Evolutionary conservation across 2,329 filamentous ascomycete genomes (phyloP), one percentile per base, ranked within the genome.

Genomic region (Emericellopsis cladophorae): DNA sequence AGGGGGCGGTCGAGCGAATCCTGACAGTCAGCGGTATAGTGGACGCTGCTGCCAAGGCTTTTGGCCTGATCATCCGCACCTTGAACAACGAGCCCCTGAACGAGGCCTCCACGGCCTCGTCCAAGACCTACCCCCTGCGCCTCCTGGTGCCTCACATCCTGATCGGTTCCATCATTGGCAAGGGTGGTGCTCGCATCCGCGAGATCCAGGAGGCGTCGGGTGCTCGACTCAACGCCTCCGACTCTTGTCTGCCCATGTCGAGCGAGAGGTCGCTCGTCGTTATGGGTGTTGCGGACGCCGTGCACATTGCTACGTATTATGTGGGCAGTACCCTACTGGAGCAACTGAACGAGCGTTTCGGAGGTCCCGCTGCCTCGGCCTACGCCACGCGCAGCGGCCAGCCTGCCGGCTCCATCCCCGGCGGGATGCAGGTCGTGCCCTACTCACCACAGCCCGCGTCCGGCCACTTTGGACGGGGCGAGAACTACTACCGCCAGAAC

Each of bases 151-250:
- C 92, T 15, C 92, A 96, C 58, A 92, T 98, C 53, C 76, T 98
- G 43, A 98, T 98, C 54, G 92, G 92, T 40, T 95, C 90, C 45
- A 96, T 98, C 64, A 98, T 98, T 61, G 92, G 92, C 54, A 98
- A 98, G 69, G 87, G 84, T 48, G 92, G 92, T 49, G 84, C 89
- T 44, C 82, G 92, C 48, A 98, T 98, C 59, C 87, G 92, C 49
- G 92, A 98, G 66, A 98, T 98, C 46, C 92, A 98, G 62, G 92
- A 98, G 59, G 89, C 89, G 16, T 98, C 92, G 14, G 93, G 93
- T 45, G 92, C 92, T 41, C 84, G 93, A 46, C 76, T 98, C 36
- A 98, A 98, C 61, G 92, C 92, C 22, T 98, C 92, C 7, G 92
- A 96, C 60, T 83, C 88, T 5, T 94, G 89, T 58, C 75, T 98